Base-by-base conservation (phyloP, 768 basidiomycete genomes). In the Psilocybe cubensis region DNA sequence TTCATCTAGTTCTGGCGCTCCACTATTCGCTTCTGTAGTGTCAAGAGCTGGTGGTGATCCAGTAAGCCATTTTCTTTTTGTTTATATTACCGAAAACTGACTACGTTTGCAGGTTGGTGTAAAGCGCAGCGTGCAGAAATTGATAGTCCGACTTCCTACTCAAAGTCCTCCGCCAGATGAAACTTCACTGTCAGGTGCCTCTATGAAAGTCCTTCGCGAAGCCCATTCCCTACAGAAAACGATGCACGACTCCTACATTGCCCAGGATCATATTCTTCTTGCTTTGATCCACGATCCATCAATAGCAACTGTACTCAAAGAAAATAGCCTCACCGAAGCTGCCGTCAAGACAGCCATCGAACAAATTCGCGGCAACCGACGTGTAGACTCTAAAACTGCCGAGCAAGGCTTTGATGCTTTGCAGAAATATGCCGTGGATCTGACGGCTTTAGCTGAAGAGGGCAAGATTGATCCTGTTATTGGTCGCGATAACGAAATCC, bases 401-500 rank as follows among this genome's bases (percentile, higher is more conserved):
- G 96, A 98, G 68, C 86, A 91, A 62, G 94, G 93, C 25, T 98
- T 97, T 63, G 95, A 98, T 58, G 96, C 96, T 1, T 76, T 98
- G 27, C 83, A 85, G 60, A 97, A 97, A 73, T 94, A 93, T 67
- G 92, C 92, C 1, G 74, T 89, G 12, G 94, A 97, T 70, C 76
- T 96, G 45, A 97, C 95, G 0, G 79, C 90, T 3, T 79, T 96
- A 2, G 95, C 95, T 27, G 88, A 89, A 68, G 91, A 93, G 68
- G 94, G 95, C 12, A 96, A 96, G 71, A 85, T 96, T n/a, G 95
- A 97, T 70, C 95, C 95, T 3, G 92, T 95, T 25, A 94, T 97
- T 56, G 94, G 95, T 8, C 85, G 94, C 51, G 94, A 96, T 69
- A 89, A 94, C 63, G 94, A 96, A 70, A 95, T 97, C 62, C 83